These are phyloP conservation scores for Amanita muscaria DNA, from an alignment of 768 basidiomycete species.

Conservation along the genomic window DNA sequence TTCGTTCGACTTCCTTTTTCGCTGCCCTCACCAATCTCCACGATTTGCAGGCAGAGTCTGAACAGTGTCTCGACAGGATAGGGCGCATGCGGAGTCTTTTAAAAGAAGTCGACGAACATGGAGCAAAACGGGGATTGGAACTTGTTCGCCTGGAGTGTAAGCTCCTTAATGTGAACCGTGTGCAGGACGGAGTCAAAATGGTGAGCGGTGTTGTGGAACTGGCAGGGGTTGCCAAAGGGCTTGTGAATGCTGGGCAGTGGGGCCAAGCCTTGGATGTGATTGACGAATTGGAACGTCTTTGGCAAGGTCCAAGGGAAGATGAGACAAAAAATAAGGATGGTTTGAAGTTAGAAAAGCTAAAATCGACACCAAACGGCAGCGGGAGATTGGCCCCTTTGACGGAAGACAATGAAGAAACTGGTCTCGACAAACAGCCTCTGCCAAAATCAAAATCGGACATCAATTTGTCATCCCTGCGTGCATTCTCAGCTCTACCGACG, in stretches of 20 bases:
- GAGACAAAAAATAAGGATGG: constrained; percentile 5
- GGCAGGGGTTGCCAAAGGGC: constrained; percentile 54
- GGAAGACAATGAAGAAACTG: constrained; percentile 24
- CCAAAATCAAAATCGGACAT: constrained; percentile 21
- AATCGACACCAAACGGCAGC: constrained; percentile 11
- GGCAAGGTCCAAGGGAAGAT: constrained; percentile 24
- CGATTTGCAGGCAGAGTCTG: constrained; percentile 83
- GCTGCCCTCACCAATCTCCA: constrained; percentile 92
- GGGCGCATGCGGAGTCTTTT: constrained; percentile 62
- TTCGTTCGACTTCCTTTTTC: constrained; percentile 91
- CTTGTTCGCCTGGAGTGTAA: constrained; percentile 59
- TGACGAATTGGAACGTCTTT: constrained; percentile 55
- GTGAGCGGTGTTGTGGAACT: constrained; percentile 72
- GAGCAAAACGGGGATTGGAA: constrained; percentile 72
- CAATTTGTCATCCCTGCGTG: constrained; percentile 58
- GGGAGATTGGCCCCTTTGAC: constrained; percentile 24
- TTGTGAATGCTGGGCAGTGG: constrained; percentile 87
- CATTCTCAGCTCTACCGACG: constrained; percentile 67
- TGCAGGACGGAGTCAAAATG: constrained; percentile 54
- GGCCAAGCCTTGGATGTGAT: constrained; percentile 72
- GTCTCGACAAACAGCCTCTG: constrained; percentile 1
- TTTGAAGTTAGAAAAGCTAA: neutral
- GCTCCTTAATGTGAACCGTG: constrained; percentile 47
- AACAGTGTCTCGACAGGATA: constrained; percentile 72
- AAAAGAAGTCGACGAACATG: constrained; percentile 63